Conservation (phyloP, 2,329 filamentous ascomycete genomes). For the Pyrenochaeta sp. region DNA sequence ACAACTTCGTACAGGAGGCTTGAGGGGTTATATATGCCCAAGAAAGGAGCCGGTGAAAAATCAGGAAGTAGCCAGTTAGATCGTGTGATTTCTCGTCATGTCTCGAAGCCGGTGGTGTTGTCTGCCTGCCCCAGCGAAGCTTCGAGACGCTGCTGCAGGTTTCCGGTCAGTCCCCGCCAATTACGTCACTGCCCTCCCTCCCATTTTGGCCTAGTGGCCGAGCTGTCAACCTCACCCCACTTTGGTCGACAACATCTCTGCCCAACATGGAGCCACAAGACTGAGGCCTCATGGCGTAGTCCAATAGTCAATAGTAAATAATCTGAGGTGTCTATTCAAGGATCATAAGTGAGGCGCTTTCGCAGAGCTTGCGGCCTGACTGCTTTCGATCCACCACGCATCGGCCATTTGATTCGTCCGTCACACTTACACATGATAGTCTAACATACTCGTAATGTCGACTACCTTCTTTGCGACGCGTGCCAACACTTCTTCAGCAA, state of each 20-base stretch:
- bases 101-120: slow-evolving; percentile 28
- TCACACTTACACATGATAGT: no score
- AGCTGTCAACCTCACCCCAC: neutral
- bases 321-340: no score
- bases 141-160: slow-evolving; percentile 32
- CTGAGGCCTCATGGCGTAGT: neutral
- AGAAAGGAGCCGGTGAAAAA: slow-evolving; percentile 16
- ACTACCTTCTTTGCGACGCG: no score
- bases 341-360: no score
- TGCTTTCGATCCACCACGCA: no score
- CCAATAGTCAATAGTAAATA: no score
- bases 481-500: no score
- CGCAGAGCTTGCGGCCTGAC: no score
- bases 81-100: slow-evolving; percentile 34
- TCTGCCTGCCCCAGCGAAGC: slow-evolving; percentile 32
- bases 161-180: slow-evolving; percentile 24
- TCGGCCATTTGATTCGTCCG: no score
- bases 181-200: slow-evolving; percentile 9
- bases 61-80: slow-evolving; percentile 31
- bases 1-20: slow-evolving; percentile 6
- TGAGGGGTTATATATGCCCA: slow-evolving; percentile 35
- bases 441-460: no score
- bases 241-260: neutral
- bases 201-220: neutral
- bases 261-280: neutral